Conservation (phyloP, 2,329 filamentous ascomycete species). For the Pseudogymnoascus destructans region DNA sequence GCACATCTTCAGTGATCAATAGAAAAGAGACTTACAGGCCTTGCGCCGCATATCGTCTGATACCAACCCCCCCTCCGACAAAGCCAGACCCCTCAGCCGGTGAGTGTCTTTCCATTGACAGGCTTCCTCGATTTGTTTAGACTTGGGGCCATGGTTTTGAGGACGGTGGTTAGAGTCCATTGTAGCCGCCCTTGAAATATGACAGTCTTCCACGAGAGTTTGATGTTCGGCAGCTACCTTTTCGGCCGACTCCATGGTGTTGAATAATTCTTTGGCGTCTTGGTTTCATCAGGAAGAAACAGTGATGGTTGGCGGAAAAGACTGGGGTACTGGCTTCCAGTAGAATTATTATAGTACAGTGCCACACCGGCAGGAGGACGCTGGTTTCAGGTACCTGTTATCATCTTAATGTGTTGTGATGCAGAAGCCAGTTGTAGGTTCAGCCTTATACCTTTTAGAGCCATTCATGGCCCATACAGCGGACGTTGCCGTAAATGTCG, state of each 20-base stretch:
- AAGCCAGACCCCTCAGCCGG: constrained; percentile 43
- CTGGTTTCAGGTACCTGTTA: neutral
- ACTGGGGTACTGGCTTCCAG: neutral
- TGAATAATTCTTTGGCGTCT: neutral
- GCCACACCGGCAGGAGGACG: neutral
- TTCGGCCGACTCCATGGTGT: constrained; percentile 2
- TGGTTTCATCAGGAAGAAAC: neutral
- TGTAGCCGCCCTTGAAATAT: constrained; percentile 30
- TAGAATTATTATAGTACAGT: neutral
- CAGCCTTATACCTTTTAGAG: neutral
- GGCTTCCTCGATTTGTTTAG: constrained; percentile 32
- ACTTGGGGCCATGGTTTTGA: neutral
- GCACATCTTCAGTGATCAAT: constrained; percentile 10
- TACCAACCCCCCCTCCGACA: constrained; percentile 52
- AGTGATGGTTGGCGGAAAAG: neutral
- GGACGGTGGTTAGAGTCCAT: neutral
- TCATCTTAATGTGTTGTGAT: constrained; percentile 1
- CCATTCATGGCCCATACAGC: neutral
- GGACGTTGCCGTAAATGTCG: neutral
- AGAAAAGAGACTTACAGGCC: constrained; percentile 54
- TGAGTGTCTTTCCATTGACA: constrained; percentile 45
- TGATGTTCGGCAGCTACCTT: neutral
- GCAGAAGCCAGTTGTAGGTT: constrained; percentile 4
- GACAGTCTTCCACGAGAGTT: constrained; percentile 27
- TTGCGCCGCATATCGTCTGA: constrained; percentile 53